phyloP scores from a whole-genome alignment of 176 grass and related monocot species.

The Sorghum bicolor region DNA sequence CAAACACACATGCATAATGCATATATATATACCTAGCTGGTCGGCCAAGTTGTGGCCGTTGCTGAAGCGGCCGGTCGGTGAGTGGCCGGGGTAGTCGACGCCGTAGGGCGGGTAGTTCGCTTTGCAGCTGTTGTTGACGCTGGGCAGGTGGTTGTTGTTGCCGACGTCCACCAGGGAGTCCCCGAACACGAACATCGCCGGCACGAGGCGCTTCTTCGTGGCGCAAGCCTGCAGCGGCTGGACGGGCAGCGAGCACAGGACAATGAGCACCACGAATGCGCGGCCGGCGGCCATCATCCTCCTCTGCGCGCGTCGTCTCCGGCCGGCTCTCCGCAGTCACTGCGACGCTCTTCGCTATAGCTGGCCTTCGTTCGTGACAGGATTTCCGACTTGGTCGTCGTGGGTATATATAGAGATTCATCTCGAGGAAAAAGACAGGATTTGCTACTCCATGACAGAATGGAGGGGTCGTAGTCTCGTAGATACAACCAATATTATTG shows the following conservation, averaged over 20 bases:
- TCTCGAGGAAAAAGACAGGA: too few relatives aligned
- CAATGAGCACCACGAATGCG: background rate
- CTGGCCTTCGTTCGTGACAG: background rate
- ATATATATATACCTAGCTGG: slow-evolving; percentile 42
- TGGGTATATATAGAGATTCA: background rate
- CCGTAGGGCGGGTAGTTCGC: slow-evolving; percentile 59
- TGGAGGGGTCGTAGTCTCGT: too few relatives aligned
- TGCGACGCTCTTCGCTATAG: background rate
- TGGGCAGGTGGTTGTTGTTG: slow-evolving; percentile 65
- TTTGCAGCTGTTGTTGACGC: slow-evolving; percentile 1
- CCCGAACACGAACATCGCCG: slow-evolving; percentile 82
- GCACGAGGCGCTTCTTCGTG: slow-evolving; percentile 30
- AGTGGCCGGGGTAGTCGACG: slow-evolving; percentile 39
- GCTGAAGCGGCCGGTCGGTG: slow-evolving; percentile 80
- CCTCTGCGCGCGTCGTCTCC: background rate
- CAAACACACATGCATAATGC: background rate
- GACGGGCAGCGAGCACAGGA: slow-evolving; percentile 26
- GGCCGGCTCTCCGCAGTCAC: background rate
- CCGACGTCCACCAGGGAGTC: slow-evolving; percentile 90
- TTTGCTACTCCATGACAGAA: too few relatives aligned
- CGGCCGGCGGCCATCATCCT: background rate
- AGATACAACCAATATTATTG: too few relatives aligned
- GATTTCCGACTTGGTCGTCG: too few relatives aligned
- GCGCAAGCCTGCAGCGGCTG: background rate
- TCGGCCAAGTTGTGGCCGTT: slow-evolving; percentile 83